Percentiles rank a stretch among this genome's conserved stretches.
Evolutionary conservation across 352 stramenopile species (phyloP).

Genomic region (Globisporangium ultimum): DNA sequence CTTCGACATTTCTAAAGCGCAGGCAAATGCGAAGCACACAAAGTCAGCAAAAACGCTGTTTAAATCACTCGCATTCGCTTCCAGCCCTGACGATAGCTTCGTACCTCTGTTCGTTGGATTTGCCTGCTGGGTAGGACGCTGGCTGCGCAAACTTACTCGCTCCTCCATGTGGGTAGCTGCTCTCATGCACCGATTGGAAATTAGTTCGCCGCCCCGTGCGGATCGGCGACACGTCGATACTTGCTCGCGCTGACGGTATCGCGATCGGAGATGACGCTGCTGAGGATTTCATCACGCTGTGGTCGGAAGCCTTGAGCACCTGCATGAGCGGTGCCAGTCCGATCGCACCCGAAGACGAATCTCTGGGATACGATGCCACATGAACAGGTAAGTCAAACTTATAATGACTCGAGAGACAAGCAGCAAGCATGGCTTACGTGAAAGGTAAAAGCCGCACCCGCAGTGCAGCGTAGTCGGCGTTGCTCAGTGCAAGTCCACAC

Average conservation of each 20-base stretch:
- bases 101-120: conserved; percentile 71
- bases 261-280: conserved; percentile 19
- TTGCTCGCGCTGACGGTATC: conserved; percentile 8
- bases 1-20: conserved; percentile 48
- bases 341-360: conserved; percentile 46
- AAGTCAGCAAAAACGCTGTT: background rate
- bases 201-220: conserved; percentile 61
- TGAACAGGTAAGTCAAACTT: background rate
- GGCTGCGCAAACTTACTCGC: background rate
- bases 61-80: background rate
- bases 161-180: conserved; percentile 11
- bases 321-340: conserved; percentile 37
- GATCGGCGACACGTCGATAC: conserved; percentile 44
- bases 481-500: conserved; percentile 61
- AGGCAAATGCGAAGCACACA: background rate
- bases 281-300: conserved; percentile 29
- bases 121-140: conserved; percentile 42
- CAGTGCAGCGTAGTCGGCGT: conserved; percentile 63
- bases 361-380: conserved; percentile 22
- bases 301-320: conserved; percentile 46
- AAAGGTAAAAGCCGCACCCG: conserved; percentile 58
- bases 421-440: conserved; percentile 29
- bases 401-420: background rate
- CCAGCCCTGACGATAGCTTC: too few species aligned
- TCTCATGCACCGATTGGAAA: conserved; percentile 24